A percentile compares a stretch with the other conserved stretches of the same genome.
These are phyloP conservation scores for Cunninghamia lanceolata DNA, from an alignment of 75 land plant species.

Conservation along the genomic window DNA sequence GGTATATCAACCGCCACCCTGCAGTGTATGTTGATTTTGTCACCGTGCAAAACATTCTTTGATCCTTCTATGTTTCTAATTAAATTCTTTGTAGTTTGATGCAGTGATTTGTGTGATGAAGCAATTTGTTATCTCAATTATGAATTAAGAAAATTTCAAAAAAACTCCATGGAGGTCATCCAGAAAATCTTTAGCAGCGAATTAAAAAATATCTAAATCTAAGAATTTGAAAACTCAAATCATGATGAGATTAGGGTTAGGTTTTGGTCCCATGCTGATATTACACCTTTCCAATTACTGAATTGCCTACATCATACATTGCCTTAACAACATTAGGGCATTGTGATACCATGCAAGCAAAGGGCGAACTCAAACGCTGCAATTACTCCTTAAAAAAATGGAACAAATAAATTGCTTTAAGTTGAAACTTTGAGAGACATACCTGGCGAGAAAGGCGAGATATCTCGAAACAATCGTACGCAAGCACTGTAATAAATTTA, in stretches of 20 bases:
- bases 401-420: neutral
- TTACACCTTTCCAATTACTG: neutral
- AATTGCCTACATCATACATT: neutral
- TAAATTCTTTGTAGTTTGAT: too few species aligned
- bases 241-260: neutral
- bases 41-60: too few species aligned
- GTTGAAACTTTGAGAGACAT: neutral
- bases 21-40: too few species aligned
- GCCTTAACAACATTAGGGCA: neutral
- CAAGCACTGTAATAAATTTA: constrained; percentile 35
- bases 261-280: neutral
- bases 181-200: too few species aligned
- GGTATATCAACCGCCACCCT: too few species aligned
- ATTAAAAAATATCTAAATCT: too few species aligned
- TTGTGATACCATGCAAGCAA: neutral
- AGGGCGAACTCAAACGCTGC: neutral
- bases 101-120: too few species aligned
- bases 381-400: neutral
- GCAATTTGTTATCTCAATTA: too few species aligned
- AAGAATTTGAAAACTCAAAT: neutral
- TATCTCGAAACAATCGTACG: constrained; percentile 35
- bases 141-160: too few species aligned
- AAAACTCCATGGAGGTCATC: too few species aligned
- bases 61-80: too few species aligned
- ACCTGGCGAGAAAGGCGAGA: constrained; percentile 20